These are phyloP conservation scores for Zizania palustris DNA, from an alignment of 202 grass and related monocot genomes.

Conservation along the genomic window DNA sequence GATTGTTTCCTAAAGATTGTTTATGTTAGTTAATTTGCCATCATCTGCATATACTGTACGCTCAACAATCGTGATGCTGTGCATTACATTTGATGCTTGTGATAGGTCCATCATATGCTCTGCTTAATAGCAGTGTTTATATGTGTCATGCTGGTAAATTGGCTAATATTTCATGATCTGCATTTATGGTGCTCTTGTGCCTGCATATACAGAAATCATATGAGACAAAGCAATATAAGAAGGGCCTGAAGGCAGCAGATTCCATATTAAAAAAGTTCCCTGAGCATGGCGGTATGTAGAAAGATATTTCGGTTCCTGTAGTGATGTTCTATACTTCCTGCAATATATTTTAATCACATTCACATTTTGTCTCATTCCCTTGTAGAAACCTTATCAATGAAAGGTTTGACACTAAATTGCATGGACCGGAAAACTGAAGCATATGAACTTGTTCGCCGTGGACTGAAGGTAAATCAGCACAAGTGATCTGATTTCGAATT, in stretches of 20 bases:
- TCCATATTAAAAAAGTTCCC: slow-evolving; percentile 98
- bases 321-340: slow-evolving; percentile 24
- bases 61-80: not conserved
- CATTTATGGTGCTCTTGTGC: slow-evolving; percentile 40
- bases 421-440: slow-evolving; percentile 99
- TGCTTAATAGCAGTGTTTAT: slow-evolving; percentile 20
- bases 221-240: slow-evolving; percentile 99
- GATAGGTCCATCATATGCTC: not conserved
- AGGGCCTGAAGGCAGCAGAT: slow-evolving; percentile 96
- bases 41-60: not conserved
- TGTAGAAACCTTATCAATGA: slow-evolving; percentile 99
- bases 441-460: slow-evolving; percentile 96
- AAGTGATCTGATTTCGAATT: slow-evolving; percentile 25
- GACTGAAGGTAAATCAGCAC: slow-evolving; percentile 73
- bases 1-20: slow-evolving; percentile 15
- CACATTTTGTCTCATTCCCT: slow-evolving; percentile 1
- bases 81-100: not conserved
- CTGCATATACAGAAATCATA: slow-evolving; percentile 86
- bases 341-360: slow-evolving; percentile 20
- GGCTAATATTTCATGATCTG: not conserved
- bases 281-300: slow-evolving; percentile 90
- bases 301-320: slow-evolving; percentile 23
- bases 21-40: not conserved
- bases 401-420: slow-evolving; percentile 97
- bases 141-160: not conserved